These are phyloP conservation scores for Apiotrichum sp. DNA, from an alignment of 1,284 basidiomycete genomes.

Conservation along the genomic window DNA sequence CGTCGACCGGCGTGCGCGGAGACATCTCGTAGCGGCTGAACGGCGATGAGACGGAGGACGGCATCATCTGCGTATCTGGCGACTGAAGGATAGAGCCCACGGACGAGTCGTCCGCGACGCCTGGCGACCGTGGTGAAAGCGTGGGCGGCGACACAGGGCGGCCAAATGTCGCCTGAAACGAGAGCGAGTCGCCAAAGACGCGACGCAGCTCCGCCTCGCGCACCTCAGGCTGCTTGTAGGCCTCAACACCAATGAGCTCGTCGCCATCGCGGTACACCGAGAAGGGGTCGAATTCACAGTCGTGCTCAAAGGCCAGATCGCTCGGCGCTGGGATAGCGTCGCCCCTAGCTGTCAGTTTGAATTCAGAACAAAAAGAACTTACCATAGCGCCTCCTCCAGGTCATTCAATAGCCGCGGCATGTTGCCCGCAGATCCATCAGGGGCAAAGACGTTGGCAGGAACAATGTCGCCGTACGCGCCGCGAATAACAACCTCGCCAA, in stretches of 20 bases:
- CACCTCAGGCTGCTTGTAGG: background rate
- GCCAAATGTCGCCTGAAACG: background rate
- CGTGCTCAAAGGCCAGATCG: slow-evolving; percentile 39
- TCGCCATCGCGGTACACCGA: slow-evolving; percentile 22
- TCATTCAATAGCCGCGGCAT: slow-evolving; percentile 37
- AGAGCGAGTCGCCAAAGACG: slow-evolving; percentile 10
- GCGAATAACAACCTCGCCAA: slow-evolving; percentile 24
- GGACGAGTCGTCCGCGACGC: background rate
- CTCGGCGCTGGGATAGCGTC: slow-evolving; percentile 37
- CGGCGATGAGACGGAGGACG: slow-evolving; percentile 4
- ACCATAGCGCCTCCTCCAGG: slow-evolving; percentile 43
- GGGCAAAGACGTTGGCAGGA: slow-evolving; percentile 25
- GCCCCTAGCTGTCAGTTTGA: slow-evolving; percentile 22
- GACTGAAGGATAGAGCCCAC: background rate
- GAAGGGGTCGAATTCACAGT: slow-evolving; percentile 39
- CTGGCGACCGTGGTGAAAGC: background rate
- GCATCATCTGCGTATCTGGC: background rate
- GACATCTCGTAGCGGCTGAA: slow-evolving; percentile 3
- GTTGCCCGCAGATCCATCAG: slow-evolving; percentile 25
- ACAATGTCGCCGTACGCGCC: slow-evolving; percentile 33
- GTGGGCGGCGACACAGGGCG: slow-evolving; percentile 1
- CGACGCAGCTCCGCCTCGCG: slow-evolving; percentile 15
- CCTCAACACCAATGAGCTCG: slow-evolving; percentile 18
- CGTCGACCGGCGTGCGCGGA: slow-evolving; percentile 7
- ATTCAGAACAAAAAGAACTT: slow-evolving; percentile 4